Percentiles rank a stretch among this genome's conserved stretches.
These are phyloP conservation scores for Saccharata proteae DNA, from an alignment of 2,329 filamentous ascomycete species.

Conservation along the genomic window DNA sequence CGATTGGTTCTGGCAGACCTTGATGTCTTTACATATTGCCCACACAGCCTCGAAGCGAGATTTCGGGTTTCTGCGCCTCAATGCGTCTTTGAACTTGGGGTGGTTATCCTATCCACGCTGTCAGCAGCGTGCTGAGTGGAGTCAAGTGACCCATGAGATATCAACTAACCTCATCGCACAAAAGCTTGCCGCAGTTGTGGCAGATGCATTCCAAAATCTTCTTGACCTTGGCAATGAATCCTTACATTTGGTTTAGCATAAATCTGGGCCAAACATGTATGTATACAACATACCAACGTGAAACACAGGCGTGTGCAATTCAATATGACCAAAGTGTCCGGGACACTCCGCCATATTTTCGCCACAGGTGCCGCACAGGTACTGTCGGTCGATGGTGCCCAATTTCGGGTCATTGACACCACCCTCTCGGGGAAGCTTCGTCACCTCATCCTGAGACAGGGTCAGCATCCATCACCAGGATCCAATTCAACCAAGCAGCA, in stretches of 20 bases:
- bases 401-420: slow-evolving; percentile 93
- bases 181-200: slow-evolving; percentile 96
- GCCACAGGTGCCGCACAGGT: slow-evolving; percentile 91
- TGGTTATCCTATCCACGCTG: too few species aligned
- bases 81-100: slow-evolving; percentile 53
- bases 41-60: slow-evolving; percentile 87
- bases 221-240: slow-evolving; percentile 98
- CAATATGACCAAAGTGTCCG: slow-evolving; percentile 97
- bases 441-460: slow-evolving; percentile 60
- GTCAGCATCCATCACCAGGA: slow-evolving; percentile 12
- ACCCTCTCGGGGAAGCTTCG: slow-evolving; percentile 77
- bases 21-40: slow-evolving; percentile 82
- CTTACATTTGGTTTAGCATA: slow-evolving; percentile 39
- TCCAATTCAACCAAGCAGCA: slow-evolving; percentile 7
- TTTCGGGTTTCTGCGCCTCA: slow-evolving; percentile 83
- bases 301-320: slow-evolving; percentile 90
- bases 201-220: slow-evolving; percentile 98
- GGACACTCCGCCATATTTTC: slow-evolving; percentile 94
- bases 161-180: slow-evolving; percentile 96
- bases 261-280: not conserved
- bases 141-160: too few species aligned
- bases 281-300: slow-evolving; percentile 51
- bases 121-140: slow-evolving; percentile 19
- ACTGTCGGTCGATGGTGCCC: slow-evolving; percentile 89
- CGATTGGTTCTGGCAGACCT: slow-evolving; percentile 70